These are phyloP conservation scores for Mortierella sp. DNA, from an alignment of 371 early-diverging fungal species.

Conservation along the genomic window DNA sequence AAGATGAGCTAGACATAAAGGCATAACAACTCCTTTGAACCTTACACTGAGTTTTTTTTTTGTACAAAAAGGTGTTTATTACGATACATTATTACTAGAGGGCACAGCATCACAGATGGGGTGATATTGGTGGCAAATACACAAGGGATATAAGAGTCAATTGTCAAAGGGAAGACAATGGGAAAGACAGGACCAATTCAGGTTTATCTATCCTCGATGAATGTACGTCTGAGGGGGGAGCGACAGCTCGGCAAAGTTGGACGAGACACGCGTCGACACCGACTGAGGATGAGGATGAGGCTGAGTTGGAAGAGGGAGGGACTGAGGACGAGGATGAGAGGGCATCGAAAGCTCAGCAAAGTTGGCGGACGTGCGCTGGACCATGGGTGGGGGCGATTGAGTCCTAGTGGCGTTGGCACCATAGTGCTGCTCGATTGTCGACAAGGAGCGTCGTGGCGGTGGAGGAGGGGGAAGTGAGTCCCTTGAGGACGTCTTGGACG, in stretches of 20 bases:
- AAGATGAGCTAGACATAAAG: background rate
- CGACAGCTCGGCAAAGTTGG: background rate
- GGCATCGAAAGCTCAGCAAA: too few relatives aligned
- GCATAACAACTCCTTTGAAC: background rate
- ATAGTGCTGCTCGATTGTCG: too few relatives aligned
- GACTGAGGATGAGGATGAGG: too few relatives aligned
- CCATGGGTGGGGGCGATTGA: too few relatives aligned
- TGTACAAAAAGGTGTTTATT: background rate
- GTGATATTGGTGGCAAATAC: background rate
- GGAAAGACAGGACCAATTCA: background rate
- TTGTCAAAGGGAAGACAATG: background rate
- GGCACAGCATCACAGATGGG: background rate
- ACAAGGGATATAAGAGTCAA: background rate
- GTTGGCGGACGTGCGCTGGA: too few relatives aligned
- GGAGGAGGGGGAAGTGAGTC: too few relatives aligned
- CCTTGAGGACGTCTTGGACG: background rate
- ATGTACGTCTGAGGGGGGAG: background rate
- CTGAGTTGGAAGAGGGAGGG: too few relatives aligned
- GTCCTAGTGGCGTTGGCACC: too few relatives aligned
- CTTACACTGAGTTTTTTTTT: background rate
- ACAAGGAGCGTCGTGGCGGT: too few relatives aligned
- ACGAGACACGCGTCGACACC: background rate
- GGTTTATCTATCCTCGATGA: background rate
- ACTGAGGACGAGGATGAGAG: too few relatives aligned
- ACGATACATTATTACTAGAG: too few relatives aligned